Evolutionary conservation across 208 protist species (phyloP).

Genomic region (Crithidia mellificae): DNA sequence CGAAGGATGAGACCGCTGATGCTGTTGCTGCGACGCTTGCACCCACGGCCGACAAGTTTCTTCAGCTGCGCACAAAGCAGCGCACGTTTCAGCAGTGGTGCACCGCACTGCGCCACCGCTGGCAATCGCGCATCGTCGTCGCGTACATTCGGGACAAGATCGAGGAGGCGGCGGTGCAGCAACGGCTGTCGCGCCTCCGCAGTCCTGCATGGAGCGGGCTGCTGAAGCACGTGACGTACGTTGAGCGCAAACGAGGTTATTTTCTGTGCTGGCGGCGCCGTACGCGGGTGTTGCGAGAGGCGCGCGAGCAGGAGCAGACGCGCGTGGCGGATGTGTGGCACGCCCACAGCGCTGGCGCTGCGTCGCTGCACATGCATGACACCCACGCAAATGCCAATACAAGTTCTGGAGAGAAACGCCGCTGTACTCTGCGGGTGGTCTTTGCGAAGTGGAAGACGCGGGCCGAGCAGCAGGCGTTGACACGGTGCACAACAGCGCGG

Average conservation of each 20-base stretch:
- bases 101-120: constrained; percentile 31
- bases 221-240: constrained; percentile 40
- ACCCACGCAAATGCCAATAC: neutral
- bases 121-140: constrained; percentile 29
- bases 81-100: constrained; percentile 28
- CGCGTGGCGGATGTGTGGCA: constrained; percentile 11
- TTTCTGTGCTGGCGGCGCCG: constrained; percentile 41
- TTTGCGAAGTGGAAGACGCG: constrained; percentile 37
- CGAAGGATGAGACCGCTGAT: neutral
- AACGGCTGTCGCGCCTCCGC: neutral
- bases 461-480: constrained; percentile 25
- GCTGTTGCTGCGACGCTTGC: neutral
- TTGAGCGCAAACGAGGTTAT: constrained; percentile 51
- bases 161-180: constrained; percentile 4
- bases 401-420: neutral
- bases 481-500: constrained; percentile 23
- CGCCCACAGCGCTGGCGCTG: neutral
- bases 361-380: constrained; percentile 3
- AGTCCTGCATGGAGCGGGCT: constrained; percentile 28
- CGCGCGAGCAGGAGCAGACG: constrained; percentile 3
- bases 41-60: neutral
- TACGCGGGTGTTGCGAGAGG: constrained; percentile 6
- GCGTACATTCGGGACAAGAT: constrained; percentile 31
- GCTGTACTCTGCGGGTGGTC: neutral
- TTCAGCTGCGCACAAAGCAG: neutral